These are phyloP conservation scores for Sutorius eximius DNA, from an alignment of 1,284 basidiomycete species.

Conservation along the genomic window DNA sequence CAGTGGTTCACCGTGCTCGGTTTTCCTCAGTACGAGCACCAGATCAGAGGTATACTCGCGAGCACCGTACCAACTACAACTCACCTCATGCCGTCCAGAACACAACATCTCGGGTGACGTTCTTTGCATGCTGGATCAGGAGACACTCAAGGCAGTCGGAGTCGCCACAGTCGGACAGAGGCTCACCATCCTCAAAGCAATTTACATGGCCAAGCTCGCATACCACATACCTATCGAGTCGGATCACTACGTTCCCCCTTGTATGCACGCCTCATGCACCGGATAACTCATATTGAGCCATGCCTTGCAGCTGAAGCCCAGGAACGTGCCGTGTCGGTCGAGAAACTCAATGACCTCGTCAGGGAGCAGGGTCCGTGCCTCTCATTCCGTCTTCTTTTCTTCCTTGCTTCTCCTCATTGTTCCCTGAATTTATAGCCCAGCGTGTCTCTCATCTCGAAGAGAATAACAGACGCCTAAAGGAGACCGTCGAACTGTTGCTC, in stretches of 20 bases:
- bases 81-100: conserved; percentile 48
- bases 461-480: conserved; percentile 70
- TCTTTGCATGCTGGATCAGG: conserved; percentile 77
- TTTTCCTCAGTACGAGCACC: conserved; percentile 76
- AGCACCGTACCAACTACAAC: background rate
- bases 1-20: conserved; percentile 73
- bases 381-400: conserved; percentile 1
- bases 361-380: conserved; percentile 68
- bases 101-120: conserved; percentile 90
- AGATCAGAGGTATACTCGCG: conserved; percentile 55
- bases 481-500: conserved; percentile 57
- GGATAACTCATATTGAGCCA: conserved; percentile 13
- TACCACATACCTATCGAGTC: conserved; percentile 82
- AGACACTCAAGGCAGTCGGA: conserved; percentile 82
- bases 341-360: conserved; percentile 67
- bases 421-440: conserved; percentile 47
- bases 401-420: conserved; percentile 3
- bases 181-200: conserved; percentile 83
- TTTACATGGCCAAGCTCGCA: conserved; percentile 84
- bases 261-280: conserved; percentile 45
- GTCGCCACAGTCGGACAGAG: conserved; percentile 85
- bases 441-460: conserved; percentile 71
- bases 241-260: conserved; percentile 88
- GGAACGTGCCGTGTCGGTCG: conserved; percentile 61
- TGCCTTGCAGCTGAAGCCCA: conserved; percentile 59